These are phyloP conservation scores for Fraxinus greggii DNA, from an alignment of 305 asterid genomes.

Conservation along the genomic window DNA sequence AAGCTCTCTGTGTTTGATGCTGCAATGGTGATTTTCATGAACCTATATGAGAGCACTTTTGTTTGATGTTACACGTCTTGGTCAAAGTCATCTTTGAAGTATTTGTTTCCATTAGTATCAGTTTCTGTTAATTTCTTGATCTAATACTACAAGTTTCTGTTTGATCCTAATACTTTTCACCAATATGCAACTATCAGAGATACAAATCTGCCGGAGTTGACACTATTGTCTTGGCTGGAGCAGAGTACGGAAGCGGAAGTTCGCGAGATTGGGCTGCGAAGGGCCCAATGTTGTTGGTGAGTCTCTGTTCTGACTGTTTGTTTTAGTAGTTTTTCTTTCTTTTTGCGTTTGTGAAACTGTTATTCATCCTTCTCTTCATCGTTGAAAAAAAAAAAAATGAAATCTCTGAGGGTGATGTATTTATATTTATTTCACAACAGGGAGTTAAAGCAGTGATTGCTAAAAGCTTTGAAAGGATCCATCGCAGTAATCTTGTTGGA, in stretches of 20 bases:
- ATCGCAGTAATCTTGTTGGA: constrained; percentile 89
- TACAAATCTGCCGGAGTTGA: constrained; percentile 75
- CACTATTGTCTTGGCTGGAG: constrained; percentile 92
- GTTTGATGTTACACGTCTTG: not conserved
- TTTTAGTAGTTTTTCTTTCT: not conserved
- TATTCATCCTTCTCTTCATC: not conserved
- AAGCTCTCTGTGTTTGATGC: constrained; percentile 78
- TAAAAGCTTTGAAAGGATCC: constrained; percentile 89
- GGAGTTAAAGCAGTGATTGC: constrained; percentile 97
- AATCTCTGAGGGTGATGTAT: not conserved
- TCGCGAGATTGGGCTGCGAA: constrained; percentile 98
- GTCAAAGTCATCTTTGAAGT: not conserved
- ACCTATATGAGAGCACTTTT: too few relatives aligned
- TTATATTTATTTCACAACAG: constrained; percentile 24
- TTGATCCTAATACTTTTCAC: constrained; percentile 14
- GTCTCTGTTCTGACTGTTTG: constrained; percentile 2
- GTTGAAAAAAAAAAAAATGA: not conserved
- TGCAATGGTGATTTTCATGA: constrained; percentile 59
- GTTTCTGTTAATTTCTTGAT: not conserved
- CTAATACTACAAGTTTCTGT: not conserved
- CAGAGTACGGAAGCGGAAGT: constrained; percentile 98
- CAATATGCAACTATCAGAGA: constrained; percentile 44
- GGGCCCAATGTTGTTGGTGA: constrained; percentile 91
- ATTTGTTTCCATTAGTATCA: not conserved
- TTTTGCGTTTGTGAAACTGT: not conserved